These are phyloP conservation scores for Xerocomellus intermedius DNA, from an alignment of 768 basidiomycete genomes.

Conservation along the genomic window DNA sequence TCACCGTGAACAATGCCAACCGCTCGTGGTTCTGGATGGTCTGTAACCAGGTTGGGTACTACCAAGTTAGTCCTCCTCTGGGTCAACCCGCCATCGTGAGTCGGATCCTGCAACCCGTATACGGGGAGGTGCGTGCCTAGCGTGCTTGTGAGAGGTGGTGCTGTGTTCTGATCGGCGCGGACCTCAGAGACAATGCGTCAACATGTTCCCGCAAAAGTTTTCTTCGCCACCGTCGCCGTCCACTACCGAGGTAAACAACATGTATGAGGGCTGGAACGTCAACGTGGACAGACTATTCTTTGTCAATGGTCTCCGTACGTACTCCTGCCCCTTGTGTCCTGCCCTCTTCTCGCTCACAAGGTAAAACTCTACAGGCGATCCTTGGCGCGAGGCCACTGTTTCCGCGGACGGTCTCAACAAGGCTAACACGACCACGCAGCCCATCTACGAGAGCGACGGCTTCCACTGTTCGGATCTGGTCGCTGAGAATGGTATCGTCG, in stretches of 20 bases:
- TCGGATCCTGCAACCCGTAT: conserved; percentile 32
- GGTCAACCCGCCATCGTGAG: conserved; percentile 36
- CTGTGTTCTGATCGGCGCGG: background rate
- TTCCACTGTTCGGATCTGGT: conserved; percentile 69
- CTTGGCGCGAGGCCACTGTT: conserved; percentile 69
- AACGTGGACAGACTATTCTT: conserved; percentile 60
- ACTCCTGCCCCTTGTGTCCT: background rate
- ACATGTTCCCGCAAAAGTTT: conserved; percentile 65
- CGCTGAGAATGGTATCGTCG: conserved; percentile 39
- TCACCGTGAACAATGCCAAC: conserved; percentile 48
- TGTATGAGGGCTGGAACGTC: conserved; percentile 65
- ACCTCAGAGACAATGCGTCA: conserved; percentile 62
- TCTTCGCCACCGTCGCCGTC: conserved; percentile 44
- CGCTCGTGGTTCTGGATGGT: conserved; percentile 77
- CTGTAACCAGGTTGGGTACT: conserved; percentile 68
- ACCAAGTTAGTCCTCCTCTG: conserved; percentile 38
- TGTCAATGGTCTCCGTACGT: conserved; percentile 63
- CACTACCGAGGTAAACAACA: conserved; percentile 41
- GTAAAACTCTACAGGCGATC: conserved; percentile 50
- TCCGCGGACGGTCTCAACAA: conserved; percentile 52
- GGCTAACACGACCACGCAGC: conserved; percentile 50
- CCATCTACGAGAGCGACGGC: conserved; percentile 57
- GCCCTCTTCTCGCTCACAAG: background rate
- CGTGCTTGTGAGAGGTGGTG: background rate
- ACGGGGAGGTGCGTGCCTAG: conserved; percentile 23